A percentile compares a stretch with the other conserved stretches of the same genome.
Conservation (phyloP, 1,139 yeast species). For the Lodderomyces theae region DNA sequence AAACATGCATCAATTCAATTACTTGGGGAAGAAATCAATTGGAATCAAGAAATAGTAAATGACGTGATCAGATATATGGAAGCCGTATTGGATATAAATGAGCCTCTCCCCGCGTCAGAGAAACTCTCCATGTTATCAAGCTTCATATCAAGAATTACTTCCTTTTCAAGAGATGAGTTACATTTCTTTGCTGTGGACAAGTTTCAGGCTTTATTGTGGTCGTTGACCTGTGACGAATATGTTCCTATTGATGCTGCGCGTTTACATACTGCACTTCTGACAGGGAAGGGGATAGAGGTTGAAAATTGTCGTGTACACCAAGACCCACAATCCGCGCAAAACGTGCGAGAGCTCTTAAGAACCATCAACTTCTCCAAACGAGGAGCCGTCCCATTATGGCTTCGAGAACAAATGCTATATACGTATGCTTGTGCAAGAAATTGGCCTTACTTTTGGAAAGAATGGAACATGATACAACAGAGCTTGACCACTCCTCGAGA, state of each 20-base stretch:
- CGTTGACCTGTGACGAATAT: slow-evolving; percentile 19
- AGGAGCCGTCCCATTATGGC: slow-evolving; percentile 16
- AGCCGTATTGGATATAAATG: slow-evolving; percentile 27
- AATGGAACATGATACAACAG: slow-evolving; percentile 28
- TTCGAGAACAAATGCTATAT: slow-evolving; percentile 34
- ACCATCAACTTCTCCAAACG: slow-evolving; percentile 7
- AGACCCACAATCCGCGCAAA: slow-evolving; percentile 31
- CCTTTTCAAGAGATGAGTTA: slow-evolving; percentile 26
- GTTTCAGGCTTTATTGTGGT: slow-evolving; percentile 38
- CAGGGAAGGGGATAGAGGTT: slow-evolving; percentile 3
- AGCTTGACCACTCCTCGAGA: slow-evolving; percentile 6
- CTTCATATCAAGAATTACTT: slow-evolving; percentile 26
- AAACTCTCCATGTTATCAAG: slow-evolving; percentile 24
- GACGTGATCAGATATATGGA: slow-evolving; percentile 34
- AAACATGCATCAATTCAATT: slow-evolving; percentile 27
- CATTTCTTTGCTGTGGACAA: slow-evolving; percentile 26
- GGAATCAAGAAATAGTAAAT: slow-evolving; percentile 18
- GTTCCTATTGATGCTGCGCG: slow-evolving; percentile 9
- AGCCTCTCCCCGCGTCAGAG: slow-evolving; percentile 11
- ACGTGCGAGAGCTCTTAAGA: slow-evolving; percentile 27
- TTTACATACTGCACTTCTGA: slow-evolving; percentile 3
- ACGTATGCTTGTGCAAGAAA: slow-evolving; percentile 38
- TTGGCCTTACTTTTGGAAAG: slow-evolving; percentile 42
- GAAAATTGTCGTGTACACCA: slow-evolving; percentile 9
- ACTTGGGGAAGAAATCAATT: slow-evolving; percentile 12